Conservation (phyloP, 2,329 filamentous ascomycete genomes). For the Cladosporium velox region DNA sequence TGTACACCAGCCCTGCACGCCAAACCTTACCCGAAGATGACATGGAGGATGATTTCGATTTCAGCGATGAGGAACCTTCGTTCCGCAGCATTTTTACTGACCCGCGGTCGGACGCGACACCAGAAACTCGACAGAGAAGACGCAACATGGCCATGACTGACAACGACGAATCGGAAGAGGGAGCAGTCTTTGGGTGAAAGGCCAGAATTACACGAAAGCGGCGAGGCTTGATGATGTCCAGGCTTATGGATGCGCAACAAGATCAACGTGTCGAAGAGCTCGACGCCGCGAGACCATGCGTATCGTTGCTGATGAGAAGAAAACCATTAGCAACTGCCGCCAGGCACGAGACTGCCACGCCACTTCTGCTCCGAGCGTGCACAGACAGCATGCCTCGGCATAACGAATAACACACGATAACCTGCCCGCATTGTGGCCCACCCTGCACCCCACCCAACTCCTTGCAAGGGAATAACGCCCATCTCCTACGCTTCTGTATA, state of each 20-base stretch:
- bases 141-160: slow-evolving; percentile 32
- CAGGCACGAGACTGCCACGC: not conserved
- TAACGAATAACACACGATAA: slow-evolving; percentile 1
- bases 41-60: slow-evolving; percentile 13
- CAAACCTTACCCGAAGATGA: slow-evolving; percentile 27
- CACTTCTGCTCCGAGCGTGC: not conserved
- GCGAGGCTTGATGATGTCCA: not conserved
- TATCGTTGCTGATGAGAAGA: not conserved
- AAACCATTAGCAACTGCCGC: not conserved
- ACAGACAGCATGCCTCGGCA: not conserved
- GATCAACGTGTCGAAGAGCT: not conserved
- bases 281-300: not conserved
- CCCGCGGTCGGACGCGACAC: slow-evolving; percentile 27
- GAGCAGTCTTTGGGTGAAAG: slow-evolving; percentile 12
- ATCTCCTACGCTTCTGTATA: slow-evolving; percentile 13
- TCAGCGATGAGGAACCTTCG: slow-evolving; percentile 36
- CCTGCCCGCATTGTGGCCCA: not conserved
- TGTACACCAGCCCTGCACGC: slow-evolving; percentile 48
- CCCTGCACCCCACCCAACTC: not conserved
- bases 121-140: slow-evolving; percentile 27
- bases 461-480: not conserved
- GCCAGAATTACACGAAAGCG: not conserved
- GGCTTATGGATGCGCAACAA: not conserved
- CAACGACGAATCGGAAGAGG: slow-evolving; percentile 27
- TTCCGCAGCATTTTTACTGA: slow-evolving; percentile 39